Base-by-base conservation (phyloP, 495 filamentous ascomycete species). In the Aspergillus cavernicola region DNA sequence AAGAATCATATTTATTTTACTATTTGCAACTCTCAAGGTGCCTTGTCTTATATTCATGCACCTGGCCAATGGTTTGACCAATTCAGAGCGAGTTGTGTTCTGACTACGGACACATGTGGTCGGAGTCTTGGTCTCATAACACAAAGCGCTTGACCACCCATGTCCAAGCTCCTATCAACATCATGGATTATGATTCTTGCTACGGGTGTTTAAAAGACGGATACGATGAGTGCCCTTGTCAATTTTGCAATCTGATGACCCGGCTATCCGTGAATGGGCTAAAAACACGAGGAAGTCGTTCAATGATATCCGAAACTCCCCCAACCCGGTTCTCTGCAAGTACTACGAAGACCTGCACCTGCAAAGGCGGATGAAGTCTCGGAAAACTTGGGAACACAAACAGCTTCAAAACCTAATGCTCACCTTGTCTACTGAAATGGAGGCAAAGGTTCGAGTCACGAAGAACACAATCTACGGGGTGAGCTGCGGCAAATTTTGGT, bases 301-400 rank as follows among this genome's bases (percentile, higher is more conserved):
- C 44, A 36, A 36, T 18, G 26, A 48, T 12, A 29, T 48, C 2
- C 29, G 44, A 48, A 36, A 48, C 18, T 48, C 44, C 36, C 44
- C 44, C 13, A 29, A 48, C 22, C 31, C 31, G 4, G 3, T 19
- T 12, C 44, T 48, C n/a, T 29, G 44, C 18, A 12, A 35, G 6
- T 48, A 48, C 18, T 48, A 48, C 12, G 12, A 36, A 3, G 10
- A 15, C 19, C 15, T 33, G 3, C 29, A 33, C 15, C 20, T 20
- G 12, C 29, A 24, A 19, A 16, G 26, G 8, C 44, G 15, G 13
- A 10, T 20, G 7, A 19, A 33, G 13, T 13, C 19, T n/a, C 31
- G 18, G 10, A 36, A 23, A 19, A 24, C n/a, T 9, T n/a, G 13
- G 28, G 31, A 48, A 20, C 11, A 29, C 2, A 12, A 32, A 36